Base-by-base conservation (phyloP, 768 basidiomycete species). In the Hygrocybe punicea region DNA sequence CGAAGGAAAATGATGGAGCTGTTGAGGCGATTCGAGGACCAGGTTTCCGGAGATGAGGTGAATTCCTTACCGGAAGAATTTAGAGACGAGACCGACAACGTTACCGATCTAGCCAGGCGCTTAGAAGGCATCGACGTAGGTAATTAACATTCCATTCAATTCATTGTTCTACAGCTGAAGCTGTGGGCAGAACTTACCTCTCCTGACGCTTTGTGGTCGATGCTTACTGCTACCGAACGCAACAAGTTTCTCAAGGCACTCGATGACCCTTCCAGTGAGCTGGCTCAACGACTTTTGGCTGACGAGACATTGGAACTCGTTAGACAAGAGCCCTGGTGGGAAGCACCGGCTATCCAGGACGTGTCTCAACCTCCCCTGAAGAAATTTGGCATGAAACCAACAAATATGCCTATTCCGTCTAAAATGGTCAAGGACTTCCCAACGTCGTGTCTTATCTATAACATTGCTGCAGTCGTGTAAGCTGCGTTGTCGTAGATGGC, bases 271-370 rank as follows among this genome's bases (percentile, higher is more conserved):
- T 71, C 73, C n/a, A 81, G 85, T 64, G 80, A 80, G 48, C 69
- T 86, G 14, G 82, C 83, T 1, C 80, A 79, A 59, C 76, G 81
- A 56, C 77, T 93, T 2, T 68, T 92, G 19, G 69, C 81, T 25
- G 84, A 81, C 58, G 75, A 80, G 56, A 83, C 82, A 44, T 65
- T 90, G 1, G 77, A 78, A 25, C 69, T 71, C 4, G 78, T 76
- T n/a, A 75, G 70, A 19, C 70, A 71, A 4, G 71, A 74, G 4
- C 91, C 91, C 5, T 94, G 92, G 92, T 94, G 91, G 91, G 79
- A 84, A 54, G 71, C 64, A 17, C 60, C 64, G 29, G 34, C 23
- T 17, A 21, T 60, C 14, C 52, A 49, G 23, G 47, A 56, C 3
- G 61, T 53, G 45, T 51, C 40, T 51, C 62, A 65, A 17, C 33